Evolutionary conservation across 805 yeast species (phyloP).

Genomic region (Candida ponderosae): DNA sequence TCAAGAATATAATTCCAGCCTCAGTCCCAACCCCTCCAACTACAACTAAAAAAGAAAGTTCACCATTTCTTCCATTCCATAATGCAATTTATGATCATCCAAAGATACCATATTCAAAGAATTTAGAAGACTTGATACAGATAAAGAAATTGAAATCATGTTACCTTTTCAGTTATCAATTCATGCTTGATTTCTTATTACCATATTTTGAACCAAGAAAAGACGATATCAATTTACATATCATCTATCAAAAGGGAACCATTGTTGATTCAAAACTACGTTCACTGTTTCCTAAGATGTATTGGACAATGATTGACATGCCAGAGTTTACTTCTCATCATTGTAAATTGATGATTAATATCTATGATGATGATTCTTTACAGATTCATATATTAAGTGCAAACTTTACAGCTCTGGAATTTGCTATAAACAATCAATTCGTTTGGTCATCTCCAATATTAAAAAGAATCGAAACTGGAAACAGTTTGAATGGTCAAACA

Average conservation of each 20-base stretch:
- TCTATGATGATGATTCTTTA: constrained; percentile 34
- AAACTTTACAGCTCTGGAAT: constrained; percentile 49
- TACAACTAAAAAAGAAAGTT: neutral
- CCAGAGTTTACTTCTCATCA: constrained; percentile 47
- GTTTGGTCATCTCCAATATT: constrained; percentile 53
- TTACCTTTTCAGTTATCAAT: constrained; percentile 41
- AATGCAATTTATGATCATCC: constrained; percentile 10
- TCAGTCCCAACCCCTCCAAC: too few species aligned
- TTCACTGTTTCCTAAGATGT: constrained; percentile 6
- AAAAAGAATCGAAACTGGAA: neutral
- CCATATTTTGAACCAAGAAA: constrained; percentile 15
- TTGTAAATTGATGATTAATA: constrained; percentile 58
- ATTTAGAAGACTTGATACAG: constrained; percentile 25
- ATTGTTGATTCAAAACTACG: constrained; percentile 8
- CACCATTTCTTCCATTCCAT: constrained; percentile 16
- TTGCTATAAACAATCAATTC: constrained; percentile 54
- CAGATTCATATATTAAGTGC: constrained; percentile 53
- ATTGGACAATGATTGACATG: constrained; percentile 24
- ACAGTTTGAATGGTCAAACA: neutral
- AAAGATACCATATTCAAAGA: constrained; percentile 14
- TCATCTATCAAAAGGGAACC: constrained; percentile 27
- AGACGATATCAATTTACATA: constrained; percentile 12
- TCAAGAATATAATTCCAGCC: too few species aligned
- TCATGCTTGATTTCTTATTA: constrained; percentile 33
- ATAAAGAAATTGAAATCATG: constrained; percentile 26